phyloP scores from a whole-genome alignment of 345 rosid species.

The Hypericum perforatum region DNA sequence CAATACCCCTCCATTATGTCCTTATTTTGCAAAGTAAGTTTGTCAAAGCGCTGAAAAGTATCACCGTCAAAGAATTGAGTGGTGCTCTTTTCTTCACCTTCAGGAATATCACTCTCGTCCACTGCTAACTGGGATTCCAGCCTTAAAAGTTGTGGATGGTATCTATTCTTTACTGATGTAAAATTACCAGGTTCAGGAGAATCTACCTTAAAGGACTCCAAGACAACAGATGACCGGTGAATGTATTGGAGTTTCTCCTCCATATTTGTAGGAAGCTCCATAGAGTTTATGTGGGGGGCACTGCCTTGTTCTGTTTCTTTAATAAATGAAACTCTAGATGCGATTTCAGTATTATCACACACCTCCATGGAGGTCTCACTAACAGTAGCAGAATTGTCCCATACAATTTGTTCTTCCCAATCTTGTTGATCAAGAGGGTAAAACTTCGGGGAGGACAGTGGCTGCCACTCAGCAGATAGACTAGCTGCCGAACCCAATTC shows the following conservation, averaged over 20 bases:
- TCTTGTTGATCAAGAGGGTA: constrained; percentile 81
- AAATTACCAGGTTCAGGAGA: constrained; percentile 17
- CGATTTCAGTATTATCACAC: constrained; percentile 34
- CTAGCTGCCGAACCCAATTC: constrained; percentile 31
- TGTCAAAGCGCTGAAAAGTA: constrained; percentile 38
- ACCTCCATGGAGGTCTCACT: constrained; percentile 35
- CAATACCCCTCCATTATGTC: constrained; percentile 67
- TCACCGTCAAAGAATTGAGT: constrained; percentile 28
- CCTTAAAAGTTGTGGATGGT: constrained; percentile 89
- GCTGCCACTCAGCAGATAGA: constrained; percentile 39
- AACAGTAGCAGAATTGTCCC: constrained; percentile 58
- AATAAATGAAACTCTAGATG: constrained; percentile 20
- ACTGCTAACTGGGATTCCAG: constrained; percentile 46
- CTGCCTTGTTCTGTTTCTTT: constrained; percentile 25
- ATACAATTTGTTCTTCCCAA: constrained; percentile 79
- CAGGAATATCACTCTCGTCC: constrained; percentile 22
- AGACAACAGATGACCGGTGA: constrained; percentile 25
- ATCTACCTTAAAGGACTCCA: constrained; percentile 46
- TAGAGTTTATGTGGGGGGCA: constrained; percentile 21
- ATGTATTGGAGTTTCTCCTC: constrained; percentile 28
- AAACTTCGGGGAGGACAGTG: constrained; percentile 34
- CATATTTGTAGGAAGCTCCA: constrained; percentile 16
- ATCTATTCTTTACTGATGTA: constrained; percentile 23
- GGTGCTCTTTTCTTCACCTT: constrained; percentile 17
- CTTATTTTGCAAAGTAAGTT: constrained; percentile 43